phyloP scores from a whole-genome alignment of 2,329 filamentous ascomycete species.

The Claviceps digitariae region DNA sequence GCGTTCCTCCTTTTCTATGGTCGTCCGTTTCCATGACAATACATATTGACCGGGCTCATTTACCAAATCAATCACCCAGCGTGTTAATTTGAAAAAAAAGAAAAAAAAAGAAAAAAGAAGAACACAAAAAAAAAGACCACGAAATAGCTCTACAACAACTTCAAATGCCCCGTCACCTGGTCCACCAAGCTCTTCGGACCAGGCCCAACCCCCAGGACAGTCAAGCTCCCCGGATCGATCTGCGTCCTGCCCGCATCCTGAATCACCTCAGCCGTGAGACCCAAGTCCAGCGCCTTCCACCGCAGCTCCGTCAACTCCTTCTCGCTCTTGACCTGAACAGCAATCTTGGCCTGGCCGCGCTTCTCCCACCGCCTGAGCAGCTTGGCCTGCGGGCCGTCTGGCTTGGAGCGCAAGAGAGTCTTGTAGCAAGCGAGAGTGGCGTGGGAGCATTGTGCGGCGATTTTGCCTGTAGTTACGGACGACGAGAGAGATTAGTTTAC shows the following conservation, averaged over 20 bases:
- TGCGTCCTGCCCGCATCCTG: constrained; percentile 94
- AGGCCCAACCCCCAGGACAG: constrained; percentile 72
- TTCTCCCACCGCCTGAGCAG: constrained; percentile 77
- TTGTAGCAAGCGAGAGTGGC: constrained; percentile 99
- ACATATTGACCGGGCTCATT: not conserved
- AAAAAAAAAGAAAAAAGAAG: not conserved
- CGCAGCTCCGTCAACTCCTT: constrained; percentile 64
- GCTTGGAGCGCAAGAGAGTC: constrained; percentile 47
- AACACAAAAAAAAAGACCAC: not conserved
- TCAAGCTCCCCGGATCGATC: constrained; percentile 85
- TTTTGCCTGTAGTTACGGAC: constrained; percentile 57
- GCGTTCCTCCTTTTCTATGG: not conserved
- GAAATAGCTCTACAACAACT: constrained; percentile 48
- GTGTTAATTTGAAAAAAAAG: no score
- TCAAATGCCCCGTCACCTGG: constrained; percentile 70
- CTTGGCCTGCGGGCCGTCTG: constrained; percentile 39
- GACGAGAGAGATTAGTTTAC: not conserved
- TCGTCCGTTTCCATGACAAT: not conserved
- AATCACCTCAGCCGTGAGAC: constrained; percentile 79
- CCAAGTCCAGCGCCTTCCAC: constrained; percentile 67
- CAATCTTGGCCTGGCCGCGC: constrained; percentile 82
- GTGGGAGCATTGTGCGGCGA: constrained; percentile 87
- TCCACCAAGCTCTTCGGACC: constrained; percentile 82
- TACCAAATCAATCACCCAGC: no score
- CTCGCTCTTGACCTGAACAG: constrained; percentile 75